Evolutionary conservation across 257 asterid species (phyloP).

Genomic region (Solanum sejunctum): DNA sequence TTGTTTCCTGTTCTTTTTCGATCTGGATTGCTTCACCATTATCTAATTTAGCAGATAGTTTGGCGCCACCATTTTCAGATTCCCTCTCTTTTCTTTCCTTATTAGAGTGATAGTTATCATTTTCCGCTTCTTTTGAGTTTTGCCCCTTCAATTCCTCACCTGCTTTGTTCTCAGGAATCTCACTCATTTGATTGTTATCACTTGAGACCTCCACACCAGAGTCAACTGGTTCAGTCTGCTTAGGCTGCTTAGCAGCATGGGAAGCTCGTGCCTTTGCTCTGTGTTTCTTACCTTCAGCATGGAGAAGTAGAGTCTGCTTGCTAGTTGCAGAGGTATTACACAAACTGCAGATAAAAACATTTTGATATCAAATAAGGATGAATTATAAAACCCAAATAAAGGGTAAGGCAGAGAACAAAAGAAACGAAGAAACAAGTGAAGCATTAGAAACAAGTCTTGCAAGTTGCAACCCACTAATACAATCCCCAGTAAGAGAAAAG

Average conservation of each 20-base stretch:
- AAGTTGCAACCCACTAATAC: not conserved
- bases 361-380: not conserved
- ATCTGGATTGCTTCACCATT: slow-evolving; percentile 36
- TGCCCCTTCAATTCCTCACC: slow-evolving; percentile 21
- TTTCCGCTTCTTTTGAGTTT: slow-evolving; percentile 28
- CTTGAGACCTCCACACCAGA: not conserved
- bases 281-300: slow-evolving; percentile 93
- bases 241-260: slow-evolving; percentile 59
- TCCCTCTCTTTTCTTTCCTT: slow-evolving; percentile 58
- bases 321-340: slow-evolving; percentile 88
- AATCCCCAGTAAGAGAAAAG: not conserved
- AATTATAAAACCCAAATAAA: not conserved
- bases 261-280: slow-evolving; percentile 81
- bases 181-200: slow-evolving; percentile 17
- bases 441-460: not conserved
- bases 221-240: slow-evolving; percentile 25
- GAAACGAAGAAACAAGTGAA: not conserved
- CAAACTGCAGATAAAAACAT: slow-evolving; percentile 38
- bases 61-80: slow-evolving; percentile 30
- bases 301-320: slow-evolving; percentile 80
- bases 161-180: slow-evolving; percentile 17
- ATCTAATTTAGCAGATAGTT: slow-evolving; percentile 17
- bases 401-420: not conserved
- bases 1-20: slow-evolving; percentile 16
- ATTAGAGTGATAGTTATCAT: slow-evolving; percentile 15